Evolutionary conservation across 169 alveolate species (phyloP), one percentile per base, ranked within the genome.

Genomic region (Miamiensis avidus): DNA sequence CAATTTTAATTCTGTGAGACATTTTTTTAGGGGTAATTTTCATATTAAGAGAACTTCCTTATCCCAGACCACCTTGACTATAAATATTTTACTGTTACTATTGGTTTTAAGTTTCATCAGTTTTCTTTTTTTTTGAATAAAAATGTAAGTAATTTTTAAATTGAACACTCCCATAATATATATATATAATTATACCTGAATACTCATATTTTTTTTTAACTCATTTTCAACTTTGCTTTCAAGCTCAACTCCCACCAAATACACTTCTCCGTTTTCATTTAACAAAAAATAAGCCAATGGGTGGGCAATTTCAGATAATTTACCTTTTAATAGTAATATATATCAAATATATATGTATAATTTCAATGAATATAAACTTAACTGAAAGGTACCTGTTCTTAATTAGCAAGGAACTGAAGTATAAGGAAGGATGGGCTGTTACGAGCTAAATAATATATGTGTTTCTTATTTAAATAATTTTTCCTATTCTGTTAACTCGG

Each of bases 341-440:
- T 27, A 15, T 73, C 11, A 15, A n/a, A n/a, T 73, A 11, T 49
- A 11, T 49, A 4, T 49, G 4, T 11, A 11, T 49, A 4, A 49
- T 49, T 49, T 49, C 69, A 49, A 11, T 49, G 20, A 49, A 20
- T 49, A 49, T 49, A 49, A 49, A 11, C 20, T 11, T 20, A 49
- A 11, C 20, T 49, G 4, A 49, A 11, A 49, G 69, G 69, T 49
- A 1, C 86, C 86, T 69, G 83, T 85, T 75, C 74, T 78, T 64
- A 85, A 77, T 78, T 85, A 32, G 16, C 89, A 85, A 20, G 82
- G 82, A 65, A 85, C 78, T 49, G 49, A 65, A 33, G 72, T 75
- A 78, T 85, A 78, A 32, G 89, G 89, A 69, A 85, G 65, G 26
- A 85, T 85, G 29, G 89, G 89, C 31, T 78, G 64, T 79, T 79